Percentiles rank a stretch among this genome's conserved stretches.
Evolutionary conservation across 1,284 basidiomycete genomes (phyloP).

Genomic region (Spongispora temasekensis): DNA sequence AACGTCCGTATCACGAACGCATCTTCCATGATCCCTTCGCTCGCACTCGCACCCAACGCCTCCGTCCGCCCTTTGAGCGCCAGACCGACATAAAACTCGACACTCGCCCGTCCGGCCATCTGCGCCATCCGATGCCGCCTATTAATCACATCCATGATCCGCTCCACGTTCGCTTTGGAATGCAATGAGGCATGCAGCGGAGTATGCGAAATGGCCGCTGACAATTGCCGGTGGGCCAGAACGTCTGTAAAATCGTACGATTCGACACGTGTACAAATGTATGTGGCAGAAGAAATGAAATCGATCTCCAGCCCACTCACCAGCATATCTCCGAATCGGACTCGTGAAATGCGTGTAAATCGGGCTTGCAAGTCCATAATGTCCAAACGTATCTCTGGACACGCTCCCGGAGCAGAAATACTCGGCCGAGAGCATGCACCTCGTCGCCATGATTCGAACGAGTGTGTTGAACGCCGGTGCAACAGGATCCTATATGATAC

Average conservation of each 20-base stretch:
- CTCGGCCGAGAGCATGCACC: conserved; percentile 98
- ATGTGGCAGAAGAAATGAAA: background rate
- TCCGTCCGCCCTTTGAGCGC: conserved; percentile 78
- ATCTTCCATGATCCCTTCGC: conserved; percentile 68
- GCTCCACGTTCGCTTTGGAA: conserved; percentile 88
- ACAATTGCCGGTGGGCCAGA: conserved; percentile 90
- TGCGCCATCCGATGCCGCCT: conserved; percentile 94
- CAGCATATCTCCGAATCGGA: conserved; percentile 91
- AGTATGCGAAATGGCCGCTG: conserved; percentile 86
- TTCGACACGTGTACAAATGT: background rate
- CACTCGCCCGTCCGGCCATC: conserved; percentile 93
- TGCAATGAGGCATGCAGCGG: conserved; percentile 87
- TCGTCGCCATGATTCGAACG: conserved; percentile 98
- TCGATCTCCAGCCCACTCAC: conserved; percentile 42
- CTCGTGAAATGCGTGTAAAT: conserved; percentile 99
- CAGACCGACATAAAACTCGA: conserved; percentile 97
- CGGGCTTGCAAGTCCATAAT: conserved; percentile 94
- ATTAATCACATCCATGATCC: conserved; percentile 86
- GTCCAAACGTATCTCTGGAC: conserved; percentile 88
- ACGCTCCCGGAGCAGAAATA: conserved; percentile 98
- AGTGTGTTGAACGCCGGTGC: conserved; percentile 95
- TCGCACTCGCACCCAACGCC: conserved; percentile 23
- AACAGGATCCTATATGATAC: conserved; percentile 59
- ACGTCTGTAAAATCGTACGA: conserved; percentile 60
- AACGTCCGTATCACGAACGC: conserved; percentile 96